These are phyloP conservation scores for Starmerella sp. DNA, from an alignment of 805 yeast genomes.

Conservation along the genomic window DNA sequence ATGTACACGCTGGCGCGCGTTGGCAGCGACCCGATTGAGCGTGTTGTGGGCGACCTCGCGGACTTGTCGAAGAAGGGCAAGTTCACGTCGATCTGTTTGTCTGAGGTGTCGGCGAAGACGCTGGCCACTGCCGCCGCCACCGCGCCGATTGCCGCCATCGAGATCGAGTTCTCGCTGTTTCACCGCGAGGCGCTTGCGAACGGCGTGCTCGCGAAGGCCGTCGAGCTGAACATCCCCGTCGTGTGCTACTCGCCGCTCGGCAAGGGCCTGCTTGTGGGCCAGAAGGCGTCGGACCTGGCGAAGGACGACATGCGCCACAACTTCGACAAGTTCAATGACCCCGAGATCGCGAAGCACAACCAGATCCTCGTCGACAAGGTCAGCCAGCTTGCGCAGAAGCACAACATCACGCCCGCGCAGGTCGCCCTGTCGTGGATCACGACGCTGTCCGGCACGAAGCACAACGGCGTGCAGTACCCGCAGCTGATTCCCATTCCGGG, in stretches of 20 bases:
- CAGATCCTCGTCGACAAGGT: slow-evolving; percentile 39
- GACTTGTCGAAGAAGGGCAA: slow-evolving; percentile 24
- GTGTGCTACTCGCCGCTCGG: slow-evolving; percentile 78
- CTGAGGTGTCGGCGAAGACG: slow-evolving; percentile 58
- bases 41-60: slow-evolving; percentile 44
- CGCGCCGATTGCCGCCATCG: slow-evolving; percentile 53
- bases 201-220: slow-evolving; percentile 52
- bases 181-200: slow-evolving; percentile 48
- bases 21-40: slow-evolving; percentile 45
- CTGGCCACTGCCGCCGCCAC: slow-evolving; percentile 47
- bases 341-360: slow-evolving; percentile 47
- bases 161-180: slow-evolving; percentile 67
- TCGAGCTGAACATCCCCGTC: slow-evolving; percentile 50
- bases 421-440: slow-evolving; percentile 58
- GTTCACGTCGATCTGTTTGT: slow-evolving; percentile 47
- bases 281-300: slow-evolving; percentile 37
- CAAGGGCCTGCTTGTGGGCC: slow-evolving; percentile 66
- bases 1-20: slow-evolving; percentile 66
- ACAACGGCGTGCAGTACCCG: slow-evolving; percentile 33
- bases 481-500: slow-evolving; percentile 72
- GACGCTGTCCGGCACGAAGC: slow-evolving; percentile 27
- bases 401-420: slow-evolving; percentile 48
- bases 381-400: slow-evolving; percentile 38
- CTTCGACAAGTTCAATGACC: slow-evolving; percentile 46
- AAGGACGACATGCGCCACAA: slow-evolving; percentile 43